Percentiles rank a stretch among this genome's conserved stretches.
These are phyloP conservation scores for Bifiguratus adelaidae DNA, from an alignment of 192 early-diverging fungal genomes.

Conservation along the genomic window DNA sequence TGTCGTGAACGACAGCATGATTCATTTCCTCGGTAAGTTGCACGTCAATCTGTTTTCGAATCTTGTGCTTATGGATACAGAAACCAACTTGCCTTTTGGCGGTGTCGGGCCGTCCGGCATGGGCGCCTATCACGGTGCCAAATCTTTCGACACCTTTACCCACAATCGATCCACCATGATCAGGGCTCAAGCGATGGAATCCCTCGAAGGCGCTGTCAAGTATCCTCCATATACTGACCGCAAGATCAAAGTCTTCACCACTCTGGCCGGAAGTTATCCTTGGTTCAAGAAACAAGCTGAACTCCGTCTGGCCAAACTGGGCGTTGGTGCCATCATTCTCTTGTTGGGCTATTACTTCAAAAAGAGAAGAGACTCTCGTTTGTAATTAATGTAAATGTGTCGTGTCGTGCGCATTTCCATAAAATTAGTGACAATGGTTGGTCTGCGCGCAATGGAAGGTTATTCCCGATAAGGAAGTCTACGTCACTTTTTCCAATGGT, in stretches of 20 bases:
- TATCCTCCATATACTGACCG: conserved; percentile 20
- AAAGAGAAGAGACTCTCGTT: no score
- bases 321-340: neutral
- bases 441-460: no score
- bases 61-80: conserved; percentile 1
- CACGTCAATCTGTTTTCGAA: neutral
- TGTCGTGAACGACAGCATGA: conserved; percentile 70
- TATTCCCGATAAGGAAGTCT: no score
- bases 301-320: neutral
- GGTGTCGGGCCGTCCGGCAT: conserved; percentile 80
- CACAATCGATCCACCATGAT: conserved; percentile 57
- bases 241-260: conserved; percentile 11
- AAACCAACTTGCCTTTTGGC: conserved; percentile 67
- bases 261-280: conserved; percentile 6
- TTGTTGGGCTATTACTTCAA: neutral
- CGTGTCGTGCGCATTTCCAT: no score
- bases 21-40: conserved; percentile 49
- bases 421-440: no score
- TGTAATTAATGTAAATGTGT: no score
- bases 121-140: conserved; percentile 73
- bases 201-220: neutral
- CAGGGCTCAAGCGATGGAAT: conserved; percentile 25
- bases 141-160: conserved; percentile 72
- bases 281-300: neutral
- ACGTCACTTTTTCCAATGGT: no score